phyloP scores from a whole-genome alignment of 2,329 filamentous ascomycete species.

The Stagonosporopsis vannaccii region DNA sequence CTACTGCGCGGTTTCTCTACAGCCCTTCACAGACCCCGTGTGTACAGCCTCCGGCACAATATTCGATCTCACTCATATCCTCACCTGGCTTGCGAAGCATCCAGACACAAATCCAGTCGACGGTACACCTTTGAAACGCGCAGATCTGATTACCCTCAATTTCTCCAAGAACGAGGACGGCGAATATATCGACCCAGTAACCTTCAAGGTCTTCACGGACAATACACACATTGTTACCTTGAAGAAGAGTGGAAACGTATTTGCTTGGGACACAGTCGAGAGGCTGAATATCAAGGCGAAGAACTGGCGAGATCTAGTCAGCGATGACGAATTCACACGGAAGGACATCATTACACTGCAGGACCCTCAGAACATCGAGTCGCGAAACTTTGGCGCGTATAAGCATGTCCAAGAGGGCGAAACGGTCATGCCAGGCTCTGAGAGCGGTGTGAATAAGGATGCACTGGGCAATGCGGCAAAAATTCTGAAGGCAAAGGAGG shows the following conservation, averaged over 20 bases:
- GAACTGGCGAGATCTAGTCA: slow-evolving; percentile 91
- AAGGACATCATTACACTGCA: slow-evolving; percentile 96
- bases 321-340: slow-evolving; percentile 83
- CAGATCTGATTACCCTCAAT: slow-evolving; percentile 87
- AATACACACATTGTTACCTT: slow-evolving; percentile 97
- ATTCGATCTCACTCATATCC: slow-evolving; percentile 94
- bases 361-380: slow-evolving; percentile 88
- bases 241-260: slow-evolving; percentile 88
- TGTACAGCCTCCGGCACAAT: slow-evolving; percentile 88
- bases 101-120: slow-evolving; percentile 91
- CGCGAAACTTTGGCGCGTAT: slow-evolving; percentile 84
- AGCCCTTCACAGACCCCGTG: slow-evolving; percentile 93
- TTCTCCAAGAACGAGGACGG: slow-evolving; percentile 91
- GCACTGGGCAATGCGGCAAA: slow-evolving; percentile 82
- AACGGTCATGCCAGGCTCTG: slow-evolving; percentile 73
- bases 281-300: slow-evolving; percentile 96
- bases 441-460: slow-evolving; percentile 75
- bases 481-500: slow-evolving; percentile 88
- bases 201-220: slow-evolving; percentile 96
- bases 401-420: slow-evolving; percentile 88
- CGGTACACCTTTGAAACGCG: slow-evolving; percentile 77
- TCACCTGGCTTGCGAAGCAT: slow-evolving; percentile 93
- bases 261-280: slow-evolving; percentile 94
- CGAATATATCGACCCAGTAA: slow-evolving; percentile 95
- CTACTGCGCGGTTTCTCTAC: slow-evolving; percentile 94